Percentiles rank a stretch among this genome's conserved stretches.
Evolutionary conservation across 106 monocot species (phyloP).

Genomic region (Allium sativum): DNA sequence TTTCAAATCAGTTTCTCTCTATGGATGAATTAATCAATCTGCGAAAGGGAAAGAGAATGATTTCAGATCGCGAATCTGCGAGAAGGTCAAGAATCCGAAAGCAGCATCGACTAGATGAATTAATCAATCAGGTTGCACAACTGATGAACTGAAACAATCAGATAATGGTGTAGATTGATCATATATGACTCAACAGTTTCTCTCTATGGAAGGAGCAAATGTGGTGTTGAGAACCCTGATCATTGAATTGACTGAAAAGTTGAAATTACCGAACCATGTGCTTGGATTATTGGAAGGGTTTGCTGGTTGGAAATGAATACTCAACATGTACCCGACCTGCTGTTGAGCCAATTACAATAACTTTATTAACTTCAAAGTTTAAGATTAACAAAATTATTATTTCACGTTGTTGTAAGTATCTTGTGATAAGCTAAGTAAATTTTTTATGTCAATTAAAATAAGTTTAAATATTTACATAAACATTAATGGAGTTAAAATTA

Average conservation of each 20-base stretch:
- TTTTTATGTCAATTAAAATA: no score
- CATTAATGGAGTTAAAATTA: no score
- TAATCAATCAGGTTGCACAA: constrained; percentile 27
- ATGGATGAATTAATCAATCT: no score
- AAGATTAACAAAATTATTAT: no score
- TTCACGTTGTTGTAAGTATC: no score
- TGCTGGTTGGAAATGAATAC: constrained; percentile 50
- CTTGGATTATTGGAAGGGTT: constrained; percentile 40
- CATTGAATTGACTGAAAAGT: constrained; percentile 39
- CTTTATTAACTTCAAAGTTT: no score
- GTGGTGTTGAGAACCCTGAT: constrained; percentile 36
- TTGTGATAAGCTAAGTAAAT: no score
- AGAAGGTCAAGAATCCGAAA: constrained; percentile 64
- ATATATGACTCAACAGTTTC: constrained; percentile 19
- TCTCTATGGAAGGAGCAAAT: constrained; percentile 35
- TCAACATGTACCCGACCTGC: constrained; percentile 25
- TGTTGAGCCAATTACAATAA: no score
- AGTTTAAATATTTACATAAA: no score
- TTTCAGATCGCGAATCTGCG: constrained; percentile 84
- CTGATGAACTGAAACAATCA: constrained; percentile 40
- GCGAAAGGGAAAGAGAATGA: constrained; percentile 71
- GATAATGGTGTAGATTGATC: constrained; percentile 28
- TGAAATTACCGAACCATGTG: constrained; percentile 38
- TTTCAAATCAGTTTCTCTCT: no score
- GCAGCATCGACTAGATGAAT: constrained; percentile 62